Conservation (phyloP, 495 filamentous ascomycete genomes). For the Daldinia decipiens region DNA sequence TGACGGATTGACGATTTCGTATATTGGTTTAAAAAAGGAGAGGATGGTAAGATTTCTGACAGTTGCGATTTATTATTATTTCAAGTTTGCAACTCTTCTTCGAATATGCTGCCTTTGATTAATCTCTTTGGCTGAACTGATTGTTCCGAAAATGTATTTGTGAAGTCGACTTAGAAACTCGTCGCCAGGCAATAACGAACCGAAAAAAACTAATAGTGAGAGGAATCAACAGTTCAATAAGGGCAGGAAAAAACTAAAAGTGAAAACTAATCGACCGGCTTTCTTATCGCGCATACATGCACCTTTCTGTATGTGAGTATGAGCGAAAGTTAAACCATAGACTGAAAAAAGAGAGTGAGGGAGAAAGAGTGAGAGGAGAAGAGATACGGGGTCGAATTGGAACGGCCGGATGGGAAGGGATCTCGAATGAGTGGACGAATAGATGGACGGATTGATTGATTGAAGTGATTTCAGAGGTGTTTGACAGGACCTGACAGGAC, state of each 20-base stretch:
- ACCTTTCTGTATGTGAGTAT: slow-evolving; percentile 28
- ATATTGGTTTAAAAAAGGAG: slow-evolving; percentile 18
- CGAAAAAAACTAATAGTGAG: slow-evolving; percentile 34
- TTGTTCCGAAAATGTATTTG: slow-evolving; percentile 22
- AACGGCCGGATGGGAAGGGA: slow-evolving; percentile 42
- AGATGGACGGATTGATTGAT: slow-evolving; percentile 39
- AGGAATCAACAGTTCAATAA: slow-evolving; percentile 35
- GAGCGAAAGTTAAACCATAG: slow-evolving; percentile 32
- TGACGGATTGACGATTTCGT: slow-evolving; percentile 47
- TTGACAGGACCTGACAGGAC: slow-evolving; percentile 40
- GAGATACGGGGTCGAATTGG: slow-evolving; percentile 38
- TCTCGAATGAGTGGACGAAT: slow-evolving; percentile 45
- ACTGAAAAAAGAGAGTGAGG: slow-evolving; percentile 24
- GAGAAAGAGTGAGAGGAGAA: slow-evolving; percentile 21
- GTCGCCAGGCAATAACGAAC: slow-evolving; percentile 28
- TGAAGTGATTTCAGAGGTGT: slow-evolving; percentile 46
- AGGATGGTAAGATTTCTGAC: slow-evolving; percentile 14
- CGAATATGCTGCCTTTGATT: slow-evolving; percentile 4
- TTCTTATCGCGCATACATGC: slow-evolving; percentile 21
- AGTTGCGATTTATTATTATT: slow-evolving; percentile 28
- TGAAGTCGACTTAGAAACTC: slow-evolving; percentile 10
- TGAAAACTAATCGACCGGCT: slow-evolving; percentile 27
- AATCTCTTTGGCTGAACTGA: slow-evolving; percentile 13
- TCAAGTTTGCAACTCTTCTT: slow-evolving; percentile 11
- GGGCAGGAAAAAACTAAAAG: slow-evolving; percentile 19